These are phyloP conservation scores for Metarhizium sp. DNA, from an alignment of 2,329 filamentous ascomycete genomes.

Conservation along the genomic window DNA sequence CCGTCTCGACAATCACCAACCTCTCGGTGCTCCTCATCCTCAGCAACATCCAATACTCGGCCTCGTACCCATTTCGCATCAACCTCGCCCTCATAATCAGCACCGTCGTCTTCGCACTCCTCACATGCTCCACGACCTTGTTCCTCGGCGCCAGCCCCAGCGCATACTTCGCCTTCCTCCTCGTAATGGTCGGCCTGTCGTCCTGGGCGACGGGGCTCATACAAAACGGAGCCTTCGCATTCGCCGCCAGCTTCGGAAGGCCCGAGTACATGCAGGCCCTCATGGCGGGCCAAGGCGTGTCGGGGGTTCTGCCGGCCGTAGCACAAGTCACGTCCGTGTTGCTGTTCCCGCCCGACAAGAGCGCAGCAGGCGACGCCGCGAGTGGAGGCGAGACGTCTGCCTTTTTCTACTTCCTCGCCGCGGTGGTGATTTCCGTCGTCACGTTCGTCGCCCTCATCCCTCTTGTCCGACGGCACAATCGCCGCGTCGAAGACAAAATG, in stretches of 20 bases:
- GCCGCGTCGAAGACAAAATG: slow-evolving; percentile 40
- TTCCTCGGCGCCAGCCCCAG: slow-evolving; percentile 53
- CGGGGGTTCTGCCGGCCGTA: slow-evolving; percentile 79
- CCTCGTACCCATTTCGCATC: slow-evolving; percentile 84
- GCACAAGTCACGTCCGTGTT: slow-evolving; percentile 82
- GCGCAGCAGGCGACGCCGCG: slow-evolving; percentile 11
- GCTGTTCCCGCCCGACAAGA: slow-evolving; percentile 31
- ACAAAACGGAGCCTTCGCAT: slow-evolving; percentile 92
- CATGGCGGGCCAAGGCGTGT: slow-evolving; percentile 89
- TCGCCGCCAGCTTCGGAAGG: slow-evolving; percentile 74
- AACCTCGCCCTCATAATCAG: slow-evolving; percentile 68
- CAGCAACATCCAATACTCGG: slow-evolving; percentile 68
- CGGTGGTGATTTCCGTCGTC: slow-evolving; percentile 62
- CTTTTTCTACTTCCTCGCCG: slow-evolving; percentile 85
- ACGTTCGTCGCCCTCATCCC: slow-evolving; percentile 68
- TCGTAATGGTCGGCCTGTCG: slow-evolving; percentile 71
- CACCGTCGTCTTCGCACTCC: slow-evolving; percentile 62
- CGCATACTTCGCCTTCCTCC: slow-evolving; percentile 70
- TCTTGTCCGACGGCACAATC: slow-evolving; percentile 53
- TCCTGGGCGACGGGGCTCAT: slow-evolving; percentile 75
- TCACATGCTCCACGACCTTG: slow-evolving; percentile 69
- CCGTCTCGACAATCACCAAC: slow-evolving; percentile 78
- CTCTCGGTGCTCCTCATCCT: slow-evolving; percentile 67
- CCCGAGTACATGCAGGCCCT: slow-evolving; percentile 91
- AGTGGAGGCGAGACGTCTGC: slow-evolving; percentile 46